These are phyloP conservation scores for Nigrospora osmanthi DNA, from an alignment of 2,329 filamentous ascomycete species.

Conservation along the genomic window DNA sequence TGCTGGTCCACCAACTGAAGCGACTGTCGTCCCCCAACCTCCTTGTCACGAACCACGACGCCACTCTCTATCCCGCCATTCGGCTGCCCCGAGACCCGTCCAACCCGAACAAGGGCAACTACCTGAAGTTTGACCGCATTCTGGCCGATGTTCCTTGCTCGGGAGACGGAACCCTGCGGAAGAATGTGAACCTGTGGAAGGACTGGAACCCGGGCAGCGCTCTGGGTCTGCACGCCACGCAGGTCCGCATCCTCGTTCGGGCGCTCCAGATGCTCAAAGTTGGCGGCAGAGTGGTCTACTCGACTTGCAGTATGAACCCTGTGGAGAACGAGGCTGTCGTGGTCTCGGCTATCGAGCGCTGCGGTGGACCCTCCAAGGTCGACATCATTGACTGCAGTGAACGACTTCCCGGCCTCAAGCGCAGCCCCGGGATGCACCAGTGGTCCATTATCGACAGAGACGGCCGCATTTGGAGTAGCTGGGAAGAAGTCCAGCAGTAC, in stretches of 20 bases:
- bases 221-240: slow-evolving; percentile 78
- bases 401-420: slow-evolving; percentile 67
- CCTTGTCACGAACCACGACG: slow-evolving; percentile 96
- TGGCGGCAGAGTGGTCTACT: slow-evolving; percentile 91
- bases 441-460: slow-evolving; percentile 93
- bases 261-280: slow-evolving; percentile 94
- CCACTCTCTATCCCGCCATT: slow-evolving; percentile 89
- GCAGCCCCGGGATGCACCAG: slow-evolving; percentile 65
- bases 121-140: slow-evolving; percentile 95
- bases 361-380: slow-evolving; percentile 75
- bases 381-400: slow-evolving; percentile 77
- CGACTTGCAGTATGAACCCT: slow-evolving; percentile 97
- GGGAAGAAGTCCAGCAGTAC: slow-evolving; percentile 71
- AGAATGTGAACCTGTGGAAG: slow-evolving; percentile 85
- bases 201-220: slow-evolving; percentile 88
- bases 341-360: slow-evolving; percentile 79
- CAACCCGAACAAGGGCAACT: slow-evolving; percentile 51
- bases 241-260: slow-evolving; percentile 82
- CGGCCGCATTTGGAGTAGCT: slow-evolving; percentile 70
- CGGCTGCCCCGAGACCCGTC: slow-evolving; percentile 60
- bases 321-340: slow-evolving; percentile 95
- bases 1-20: slow-evolving; percentile 97
- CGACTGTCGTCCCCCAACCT: slow-evolving; percentile 92
- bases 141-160: slow-evolving; percentile 95
- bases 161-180: slow-evolving; percentile 86